Base-by-base conservation (phyloP, 768 basidiomycete species). In the Psilocybe azurescens region DNA sequence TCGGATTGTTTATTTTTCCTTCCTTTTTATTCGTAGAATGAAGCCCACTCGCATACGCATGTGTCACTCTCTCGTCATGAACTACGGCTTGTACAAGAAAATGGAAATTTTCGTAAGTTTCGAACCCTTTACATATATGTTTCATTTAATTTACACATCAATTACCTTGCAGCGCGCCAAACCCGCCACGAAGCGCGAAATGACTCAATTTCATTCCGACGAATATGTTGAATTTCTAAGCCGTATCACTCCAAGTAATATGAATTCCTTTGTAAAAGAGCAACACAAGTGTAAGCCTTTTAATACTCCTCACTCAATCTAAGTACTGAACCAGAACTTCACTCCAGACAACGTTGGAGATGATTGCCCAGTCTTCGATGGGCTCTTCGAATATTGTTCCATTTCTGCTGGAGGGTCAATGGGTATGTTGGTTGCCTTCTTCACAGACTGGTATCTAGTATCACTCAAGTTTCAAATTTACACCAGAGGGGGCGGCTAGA, bases 51-150 rank as follows among this genome's bases (percentile, higher is more conserved):
- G 97, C 38, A 97, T 99, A 81, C 89, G 97, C 68, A 99, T 99
- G 97, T 98, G 96, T 73, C 97, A 99, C 78, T 96, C 96, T 10
- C 83, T 99, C 56, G 97, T 99, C 59, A 99, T 99, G 97, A 99
- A 99, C 78, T 98, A 98, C 75, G 95, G 96, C 18, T 79, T 99
- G 16, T 99, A 99, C 81, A 98, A 98, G 78, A 95, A 95, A 78
- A 99, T 99, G 97, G 97, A 99, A 77, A 99, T 99, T 67, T 99
- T 98, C 69, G 97, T 98, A 72, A 69, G 97, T 83, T 54, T 58
- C 16, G 18, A n/a, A 39, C 32, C 33, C 49, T 24, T 24, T 24
- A 13, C 7, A 16, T 53, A n/a, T 51, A 41, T 57, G 61, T 33
- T 55, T 65, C 5, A 41, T 59, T 29, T 41, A 51, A 61, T 24